Evolutionary conservation across 2,329 filamentous ascomycete species (phyloP), one percentile per base, ranked within the genome.

Genomic region (Septoria petroselini): DNA sequence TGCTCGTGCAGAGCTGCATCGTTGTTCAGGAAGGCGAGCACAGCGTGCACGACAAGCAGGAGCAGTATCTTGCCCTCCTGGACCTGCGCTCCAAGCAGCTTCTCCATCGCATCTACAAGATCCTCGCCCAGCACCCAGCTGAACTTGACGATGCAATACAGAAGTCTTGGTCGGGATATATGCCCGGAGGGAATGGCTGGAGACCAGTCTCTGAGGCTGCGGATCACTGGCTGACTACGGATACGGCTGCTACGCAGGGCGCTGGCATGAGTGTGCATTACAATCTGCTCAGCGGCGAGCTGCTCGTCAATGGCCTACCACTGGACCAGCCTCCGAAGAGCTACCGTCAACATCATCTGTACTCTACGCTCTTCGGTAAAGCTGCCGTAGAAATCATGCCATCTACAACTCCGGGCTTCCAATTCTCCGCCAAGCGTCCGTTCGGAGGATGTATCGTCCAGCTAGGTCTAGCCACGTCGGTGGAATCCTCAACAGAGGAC

Each of bases 331-430:
- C 85, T 0, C 82, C 83, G 0, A 60, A 70, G 0, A 66, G 76
- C 1, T 76, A 80, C 37, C 72, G 71, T n/a, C 59, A 76, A 2
- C 69, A 74, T 0, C 41, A 53, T 11, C 60, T 66, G 1, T 68
- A 84, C 5, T 62, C 66, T 3, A 68, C 74, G 2, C 68, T 86
- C 0, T 84, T 86, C 57, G 77, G 77, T 0, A 65, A 73, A 1
- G 73, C 77, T 12, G 70, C 70, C 18, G 70, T 84, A 0, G 70
- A 77, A 76, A 0, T 77, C 65, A 15, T 64, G 55, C 77, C 81
- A 0, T 85, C 82, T 0, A 50, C 54, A 0, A 50, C 80, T 0
- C 63, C 60, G 0, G 80, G 77, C 0, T 82, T 85, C 76, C 72
- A 71, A 0, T 77, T 82, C 46, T 67, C 68, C 25, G 60, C 77